A percentile compares a stretch with the other conserved stretches of the same genome.
These are phyloP conservation scores for Fusarium redolens DNA, from an alignment of 2,329 filamentous ascomycete species.

Conservation along the genomic window DNA sequence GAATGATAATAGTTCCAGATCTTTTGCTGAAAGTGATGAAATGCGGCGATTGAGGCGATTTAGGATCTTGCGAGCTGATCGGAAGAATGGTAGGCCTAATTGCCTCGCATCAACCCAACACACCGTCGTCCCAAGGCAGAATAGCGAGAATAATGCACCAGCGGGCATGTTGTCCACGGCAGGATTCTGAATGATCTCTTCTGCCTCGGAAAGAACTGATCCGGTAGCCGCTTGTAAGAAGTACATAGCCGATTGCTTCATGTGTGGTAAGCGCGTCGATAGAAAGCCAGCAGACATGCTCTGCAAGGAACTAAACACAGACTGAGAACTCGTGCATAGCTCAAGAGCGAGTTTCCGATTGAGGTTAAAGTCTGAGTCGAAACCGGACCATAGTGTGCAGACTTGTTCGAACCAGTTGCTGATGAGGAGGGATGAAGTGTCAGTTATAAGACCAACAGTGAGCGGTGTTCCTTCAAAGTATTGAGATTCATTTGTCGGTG, in stretches of 20 bases:
- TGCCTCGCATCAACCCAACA: slow-evolving; percentile 54
- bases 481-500: slow-evolving; percentile 12
- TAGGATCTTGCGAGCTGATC: slow-evolving; percentile 44
- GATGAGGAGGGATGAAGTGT: slow-evolving; percentile 50
- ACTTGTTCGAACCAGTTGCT: slow-evolving; percentile 55
- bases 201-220: slow-evolving; percentile 51
- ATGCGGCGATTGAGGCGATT: slow-evolving; percentile 42
- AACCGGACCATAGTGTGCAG: slow-evolving; percentile 55
- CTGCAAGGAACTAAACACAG: slow-evolving; percentile 54
- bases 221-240: slow-evolving; percentile 51
- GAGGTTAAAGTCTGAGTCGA: slow-evolving; percentile 53
- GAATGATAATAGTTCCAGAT: slow-evolving; percentile 49
- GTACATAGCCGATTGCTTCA: slow-evolving; percentile 49
- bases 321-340: slow-evolving; percentile 51
- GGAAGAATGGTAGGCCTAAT: slow-evolving; percentile 50
- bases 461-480: slow-evolving; percentile 29
- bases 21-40: slow-evolving; percentile 16
- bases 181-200: slow-evolving; percentile 38
- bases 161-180: slow-evolving; percentile 45
- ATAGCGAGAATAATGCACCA: slow-evolving; percentile 52
- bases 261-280: slow-evolving; percentile 49
- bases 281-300: slow-evolving; percentile 56
- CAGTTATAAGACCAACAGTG: slow-evolving; percentile 40
- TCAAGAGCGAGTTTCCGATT: slow-evolving; percentile 53
- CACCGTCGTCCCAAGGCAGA: slow-evolving; percentile 55